Percentiles rank a stretch among this genome's conserved stretches.
Conservation (phyloP, 805 yeast genomes). For the Candida tammaniensis region DNA sequence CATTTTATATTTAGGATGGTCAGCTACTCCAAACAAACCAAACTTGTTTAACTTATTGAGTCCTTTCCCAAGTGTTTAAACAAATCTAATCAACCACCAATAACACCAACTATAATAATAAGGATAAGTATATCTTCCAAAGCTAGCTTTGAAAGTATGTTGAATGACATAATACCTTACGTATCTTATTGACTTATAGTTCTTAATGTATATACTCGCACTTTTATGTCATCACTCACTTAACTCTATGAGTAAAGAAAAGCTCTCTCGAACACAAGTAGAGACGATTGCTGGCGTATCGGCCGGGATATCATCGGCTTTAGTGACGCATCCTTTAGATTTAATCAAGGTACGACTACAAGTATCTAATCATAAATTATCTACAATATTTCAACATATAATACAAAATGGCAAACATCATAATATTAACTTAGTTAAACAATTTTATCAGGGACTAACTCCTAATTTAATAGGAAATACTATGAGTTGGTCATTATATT, state of each 20-base stretch:
- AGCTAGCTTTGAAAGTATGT: no score
- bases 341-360: slow-evolving; percentile 81
- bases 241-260: no score
- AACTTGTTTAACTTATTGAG: slow-evolving; percentile 71
- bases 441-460: slow-evolving; percentile 67
- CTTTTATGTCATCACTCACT: no score
- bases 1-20: slow-evolving; percentile 76
- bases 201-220: no score
- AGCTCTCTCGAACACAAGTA: slow-evolving; percentile 13
- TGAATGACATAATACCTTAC: no score
- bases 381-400: slow-evolving; percentile 5
- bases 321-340: slow-evolving; percentile 87
- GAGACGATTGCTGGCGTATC: slow-evolving; percentile 70
- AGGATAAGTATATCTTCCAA: no score
- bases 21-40: slow-evolving; percentile 79
- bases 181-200: no score
- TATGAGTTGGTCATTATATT: slow-evolving; percentile 86
- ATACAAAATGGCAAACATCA: neutral
- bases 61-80: slow-evolving; percentile 74
- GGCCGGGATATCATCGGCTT: slow-evolving; percentile 80
- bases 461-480: slow-evolving; percentile 85
- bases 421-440: neutral
- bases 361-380: slow-evolving; percentile 31
- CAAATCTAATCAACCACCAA: no score
- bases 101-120: no score